Conservation (phyloP, 257 asterid genomes). For the Echites panduratus region DNA sequence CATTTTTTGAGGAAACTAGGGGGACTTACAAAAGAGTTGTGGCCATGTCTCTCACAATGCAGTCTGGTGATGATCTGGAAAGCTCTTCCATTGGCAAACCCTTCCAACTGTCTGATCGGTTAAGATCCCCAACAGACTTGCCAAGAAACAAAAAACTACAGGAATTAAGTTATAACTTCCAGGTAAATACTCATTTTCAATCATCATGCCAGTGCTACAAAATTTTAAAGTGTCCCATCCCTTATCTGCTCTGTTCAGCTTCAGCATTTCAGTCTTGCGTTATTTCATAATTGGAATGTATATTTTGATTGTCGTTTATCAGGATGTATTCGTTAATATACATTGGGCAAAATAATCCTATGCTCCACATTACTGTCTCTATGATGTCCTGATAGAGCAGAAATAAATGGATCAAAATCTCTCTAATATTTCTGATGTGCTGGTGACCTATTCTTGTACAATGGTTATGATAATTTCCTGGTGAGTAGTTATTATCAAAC, state of each 20-base stretch:
- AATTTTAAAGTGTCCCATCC: background rate
- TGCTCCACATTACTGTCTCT: background rate
- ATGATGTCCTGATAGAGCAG: background rate
- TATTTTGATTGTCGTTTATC: background rate
- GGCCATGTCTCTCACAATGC: conserved; percentile 49
- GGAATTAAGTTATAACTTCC: conserved; percentile 62
- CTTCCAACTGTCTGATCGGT: conserved; percentile 61
- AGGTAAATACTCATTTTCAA: conserved; percentile 43
- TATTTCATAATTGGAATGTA: background rate
- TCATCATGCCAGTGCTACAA: too few relatives aligned
- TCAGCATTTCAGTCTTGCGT: background rate
- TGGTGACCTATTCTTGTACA: background rate
- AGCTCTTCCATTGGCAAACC: conserved; percentile 54
- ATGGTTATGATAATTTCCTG: background rate
- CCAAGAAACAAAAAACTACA: conserved; percentile 48
- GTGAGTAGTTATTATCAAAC: background rate
- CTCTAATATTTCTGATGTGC: too few relatives aligned
- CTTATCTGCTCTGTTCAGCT: background rate
- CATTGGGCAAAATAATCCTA: background rate
- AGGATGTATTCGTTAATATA: background rate
- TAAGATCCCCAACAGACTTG: conserved; percentile 54
- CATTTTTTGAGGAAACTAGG: conserved; percentile 90
- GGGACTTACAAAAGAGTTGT: conserved; percentile 80
- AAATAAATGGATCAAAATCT: background rate
- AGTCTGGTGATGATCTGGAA: conserved; percentile 56